Evolutionary conservation across 2,329 filamentous ascomycete species (phyloP), one percentile per base, ranked within the genome.

Genomic region (Diaporthe ampelina): DNA sequence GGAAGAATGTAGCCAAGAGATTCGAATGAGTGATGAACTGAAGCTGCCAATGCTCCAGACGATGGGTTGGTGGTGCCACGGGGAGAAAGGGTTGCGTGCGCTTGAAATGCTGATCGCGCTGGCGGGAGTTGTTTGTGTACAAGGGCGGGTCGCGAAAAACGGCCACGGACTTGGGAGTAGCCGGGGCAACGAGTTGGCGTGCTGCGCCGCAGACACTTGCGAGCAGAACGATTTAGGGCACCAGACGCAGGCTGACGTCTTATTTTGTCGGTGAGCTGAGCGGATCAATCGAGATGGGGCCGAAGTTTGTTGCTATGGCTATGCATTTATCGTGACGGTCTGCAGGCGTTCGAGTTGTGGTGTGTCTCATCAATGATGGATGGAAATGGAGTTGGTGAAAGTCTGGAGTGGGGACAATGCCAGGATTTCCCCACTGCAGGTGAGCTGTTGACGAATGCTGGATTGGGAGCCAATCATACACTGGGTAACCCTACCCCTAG

Each of bases 101-200:
- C 50, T 59, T 59, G 37, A 59, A 59, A 59, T 59, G 56, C 32
- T 24, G 32, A 40, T 40, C 32, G 56, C 56, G 56, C 56, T 40
- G 56, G 11, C 29, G 56, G 32, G 56, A 59, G 56, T 24, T 59
- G 56, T 59, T 59, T 40, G 56, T 59, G 56, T 59, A 24, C 56
- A 40, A 24, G 37, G 37, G 13, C 21, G 13, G 56, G 56, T 40
- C 56, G 56, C 56, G 29, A 59, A 59, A 59, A 59, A n/a, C 56
- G 56, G 56, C 21, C 56, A 21, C 56, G 56, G 56, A 21, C 56
- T n/a, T 58, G 2, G 56, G 9, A 59, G 56, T 59, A 59, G 56
- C 56, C 56, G 56, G 56, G 56, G 56, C 56, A 59, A 59, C 56
- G 17, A 59, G 56, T 17, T 5, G 19, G 9, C 3, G 56, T 59